phyloP scores from a whole-genome alignment of 2,329 filamentous ascomycete genomes.

The Ophiocordyceps australis region DNA sequence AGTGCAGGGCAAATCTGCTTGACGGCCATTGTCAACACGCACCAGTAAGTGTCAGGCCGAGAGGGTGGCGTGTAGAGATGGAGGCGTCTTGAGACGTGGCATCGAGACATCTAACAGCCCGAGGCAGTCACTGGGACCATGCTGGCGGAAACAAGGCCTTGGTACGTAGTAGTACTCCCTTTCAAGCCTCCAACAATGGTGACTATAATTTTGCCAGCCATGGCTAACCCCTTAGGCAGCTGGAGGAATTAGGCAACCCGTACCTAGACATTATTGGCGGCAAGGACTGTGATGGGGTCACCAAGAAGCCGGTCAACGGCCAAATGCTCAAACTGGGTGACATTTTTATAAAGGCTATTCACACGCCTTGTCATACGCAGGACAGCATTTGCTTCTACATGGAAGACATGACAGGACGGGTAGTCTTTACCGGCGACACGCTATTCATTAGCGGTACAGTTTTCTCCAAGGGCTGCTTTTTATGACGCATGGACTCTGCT shows the following conservation, averaged over 20 bases:
- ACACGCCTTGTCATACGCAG: slow-evolving; percentile 95
- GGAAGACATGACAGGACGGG: slow-evolving; percentile 58
- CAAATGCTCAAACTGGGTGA: slow-evolving; percentile 67
- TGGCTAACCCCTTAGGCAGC: slow-evolving; percentile 7
- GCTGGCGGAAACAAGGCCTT: slow-evolving; percentile 79
- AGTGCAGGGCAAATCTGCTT: slow-evolving; percentile 59
- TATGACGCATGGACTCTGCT: neutral
- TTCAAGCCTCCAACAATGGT: no score
- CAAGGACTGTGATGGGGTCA: slow-evolving; percentile 68
- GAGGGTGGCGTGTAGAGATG: neutral
- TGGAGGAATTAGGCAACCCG: slow-evolving; percentile 30
- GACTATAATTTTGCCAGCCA: no score
- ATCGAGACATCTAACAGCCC: no score
- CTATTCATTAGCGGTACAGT: slow-evolving; percentile 71
- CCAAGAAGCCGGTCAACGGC: slow-evolving; percentile 54
- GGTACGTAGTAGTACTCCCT: no score
- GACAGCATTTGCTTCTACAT: slow-evolving; percentile 94
- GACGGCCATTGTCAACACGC: slow-evolving; percentile 84
- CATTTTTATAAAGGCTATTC: slow-evolving; percentile 71
- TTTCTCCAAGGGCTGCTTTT: no score
- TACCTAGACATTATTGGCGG: slow-evolving; percentile 70
- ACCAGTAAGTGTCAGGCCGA: slow-evolving; percentile 51
- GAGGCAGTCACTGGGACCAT: slow-evolving; percentile 71
- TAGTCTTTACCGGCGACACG: slow-evolving; percentile 91
- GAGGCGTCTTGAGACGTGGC: slow-evolving; percentile 2